phyloP scores from a whole-genome alignment of 2,329 filamentous ascomycete species.

The Fusarium irregulare region DNA sequence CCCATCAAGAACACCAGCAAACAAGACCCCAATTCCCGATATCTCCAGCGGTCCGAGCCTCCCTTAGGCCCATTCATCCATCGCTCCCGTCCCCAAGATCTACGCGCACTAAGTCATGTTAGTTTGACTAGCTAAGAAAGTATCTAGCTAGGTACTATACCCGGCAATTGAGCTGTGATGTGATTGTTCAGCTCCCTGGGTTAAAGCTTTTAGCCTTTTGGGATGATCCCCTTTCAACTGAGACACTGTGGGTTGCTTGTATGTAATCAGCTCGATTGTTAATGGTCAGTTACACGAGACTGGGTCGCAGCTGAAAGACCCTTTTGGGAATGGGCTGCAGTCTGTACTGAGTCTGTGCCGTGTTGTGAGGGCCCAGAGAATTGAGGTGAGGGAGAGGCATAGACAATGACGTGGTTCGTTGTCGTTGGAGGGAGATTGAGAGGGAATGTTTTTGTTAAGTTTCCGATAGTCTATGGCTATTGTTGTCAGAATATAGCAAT shows the following conservation, averaged over 20 bases:
- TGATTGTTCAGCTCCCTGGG: background rate
- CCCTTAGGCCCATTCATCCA: background rate
- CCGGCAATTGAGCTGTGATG: conserved; percentile 7
- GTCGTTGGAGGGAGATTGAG: conserved; percentile 1
- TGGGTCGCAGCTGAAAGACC: conserved; percentile 33
- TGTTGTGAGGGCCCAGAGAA: background rate
- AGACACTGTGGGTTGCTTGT: conserved; percentile 11
- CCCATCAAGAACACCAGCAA: background rate
- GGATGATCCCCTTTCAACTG: conserved; percentile 14
- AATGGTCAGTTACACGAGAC: conserved; percentile 5
- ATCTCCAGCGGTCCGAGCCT: conserved; percentile 17
- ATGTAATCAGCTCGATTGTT: conserved; percentile 5
- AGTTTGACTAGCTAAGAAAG: background rate
- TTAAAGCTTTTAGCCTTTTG: background rate
- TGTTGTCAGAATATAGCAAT: background rate
- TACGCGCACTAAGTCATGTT: background rate
- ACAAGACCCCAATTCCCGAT: background rate
- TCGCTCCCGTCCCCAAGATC: conserved; percentile 1
- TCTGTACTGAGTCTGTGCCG: conserved; percentile 4
- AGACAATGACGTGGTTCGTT: conserved; percentile 30
- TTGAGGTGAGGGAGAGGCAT: background rate
- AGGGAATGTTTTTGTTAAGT: background rate
- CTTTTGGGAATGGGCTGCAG: conserved; percentile 23
- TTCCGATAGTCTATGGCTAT: background rate
- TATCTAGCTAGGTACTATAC: background rate